Conservation (phyloP, 2,329 filamentous ascomycete species). For the Venturia asperata region DNA sequence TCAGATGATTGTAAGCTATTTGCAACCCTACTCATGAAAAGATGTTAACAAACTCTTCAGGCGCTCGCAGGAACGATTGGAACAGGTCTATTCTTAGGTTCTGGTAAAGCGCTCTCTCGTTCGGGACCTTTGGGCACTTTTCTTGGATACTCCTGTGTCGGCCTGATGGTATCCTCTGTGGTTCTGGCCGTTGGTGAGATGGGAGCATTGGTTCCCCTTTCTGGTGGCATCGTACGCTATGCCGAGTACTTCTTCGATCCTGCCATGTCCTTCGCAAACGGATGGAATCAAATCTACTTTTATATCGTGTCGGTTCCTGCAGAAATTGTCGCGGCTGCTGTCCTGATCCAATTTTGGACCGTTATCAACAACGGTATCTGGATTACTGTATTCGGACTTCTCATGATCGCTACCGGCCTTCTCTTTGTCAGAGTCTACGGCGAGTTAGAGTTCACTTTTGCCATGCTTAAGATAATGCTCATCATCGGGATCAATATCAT, state of each 20-base stretch:
- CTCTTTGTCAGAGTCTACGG: conserved; percentile 31
- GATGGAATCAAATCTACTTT: conserved; percentile 15
- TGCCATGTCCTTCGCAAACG: conserved; percentile 23
- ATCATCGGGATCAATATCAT: conserved; percentile 33
- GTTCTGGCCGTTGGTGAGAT: conserved; percentile 18
- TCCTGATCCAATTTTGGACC: conserved; percentile 13
- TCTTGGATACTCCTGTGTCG: conserved; percentile 7
- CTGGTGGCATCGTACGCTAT: conserved; percentile 9
- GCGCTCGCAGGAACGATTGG: conserved; percentile 20
- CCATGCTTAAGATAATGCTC: conserved; percentile 51
- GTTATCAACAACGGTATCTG: conserved; percentile 14
- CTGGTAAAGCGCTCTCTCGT: conserved; percentile 17
- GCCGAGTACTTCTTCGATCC: conserved; percentile 19
- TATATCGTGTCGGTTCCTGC: conserved; percentile 10
- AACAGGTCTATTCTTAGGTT: conserved; percentile 21
- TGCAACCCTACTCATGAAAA: not conserved
- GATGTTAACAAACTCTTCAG: not conserved
- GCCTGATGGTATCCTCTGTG: conserved; percentile 16
- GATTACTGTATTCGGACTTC: conserved; percentile 10
- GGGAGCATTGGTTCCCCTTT: conserved; percentile 14
- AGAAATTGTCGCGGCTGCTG: conserved; percentile 2
- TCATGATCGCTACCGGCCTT: conserved; percentile 14
- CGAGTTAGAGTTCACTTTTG: conserved; percentile 51
- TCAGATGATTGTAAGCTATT: not conserved
- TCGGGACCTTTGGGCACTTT: conserved; percentile 15